These are phyloP conservation scores for Penstemon eatonii DNA, from an alignment of 257 asterid species.

Conservation along the genomic window DNA sequence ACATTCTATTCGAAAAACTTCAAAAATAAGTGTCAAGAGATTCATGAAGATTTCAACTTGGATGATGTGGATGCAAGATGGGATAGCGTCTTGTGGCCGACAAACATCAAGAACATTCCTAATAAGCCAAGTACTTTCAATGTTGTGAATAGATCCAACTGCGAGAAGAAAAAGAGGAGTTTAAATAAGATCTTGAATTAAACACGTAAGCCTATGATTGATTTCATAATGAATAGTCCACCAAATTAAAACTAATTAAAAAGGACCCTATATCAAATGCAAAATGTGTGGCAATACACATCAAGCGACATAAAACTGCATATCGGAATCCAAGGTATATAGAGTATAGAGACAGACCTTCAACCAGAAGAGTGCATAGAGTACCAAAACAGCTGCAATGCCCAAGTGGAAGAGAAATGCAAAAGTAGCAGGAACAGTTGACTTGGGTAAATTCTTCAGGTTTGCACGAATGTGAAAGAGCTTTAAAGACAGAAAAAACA, in stretches of 20 bases:
- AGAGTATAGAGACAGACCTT: constrained; percentile 54
- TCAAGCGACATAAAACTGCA: constrained; percentile 4
- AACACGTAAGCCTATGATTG: constrained; percentile 7
- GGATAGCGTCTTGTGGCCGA: constrained; percentile 88
- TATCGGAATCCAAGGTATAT: not conserved
- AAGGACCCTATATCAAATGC: not conserved
- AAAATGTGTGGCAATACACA: not conserved
- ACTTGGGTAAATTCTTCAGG: constrained; percentile 74
- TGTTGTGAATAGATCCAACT: constrained; percentile 93
- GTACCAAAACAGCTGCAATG: constrained; percentile 78
- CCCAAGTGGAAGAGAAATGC: constrained; percentile 79
- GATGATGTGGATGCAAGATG: constrained; percentile 80
- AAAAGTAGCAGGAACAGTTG: constrained; percentile 63
- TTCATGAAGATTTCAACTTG: constrained; percentile 81
- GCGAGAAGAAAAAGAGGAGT: constrained; percentile 31
- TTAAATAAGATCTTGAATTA: constrained; percentile 3
- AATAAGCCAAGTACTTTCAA: constrained; percentile 80
- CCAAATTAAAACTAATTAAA: constrained; percentile 6
- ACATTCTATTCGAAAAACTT: constrained; percentile 24
- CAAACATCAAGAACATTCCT: constrained; percentile 82
- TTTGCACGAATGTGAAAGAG: constrained; percentile 67
- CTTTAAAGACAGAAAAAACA: constrained; percentile 44
- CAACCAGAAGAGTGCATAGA: constrained; percentile 83
- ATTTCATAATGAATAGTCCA: not conserved
- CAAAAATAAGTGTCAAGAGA: not conserved